Base-by-base conservation (phyloP, 140 eudicot species). In the Anethum foeniculum region DNA sequence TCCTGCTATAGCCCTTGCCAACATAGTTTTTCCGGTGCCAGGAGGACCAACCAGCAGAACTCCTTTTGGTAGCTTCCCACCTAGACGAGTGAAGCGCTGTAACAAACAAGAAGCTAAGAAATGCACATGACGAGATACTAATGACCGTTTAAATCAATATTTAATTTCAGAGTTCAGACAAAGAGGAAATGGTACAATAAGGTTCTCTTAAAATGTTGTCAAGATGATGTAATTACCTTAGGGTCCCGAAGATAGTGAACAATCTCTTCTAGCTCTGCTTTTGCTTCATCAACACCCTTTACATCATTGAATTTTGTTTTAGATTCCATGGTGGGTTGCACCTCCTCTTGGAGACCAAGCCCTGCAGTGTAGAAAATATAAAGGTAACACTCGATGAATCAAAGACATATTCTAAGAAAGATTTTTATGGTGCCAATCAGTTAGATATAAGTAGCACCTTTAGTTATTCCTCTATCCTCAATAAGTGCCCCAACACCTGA, bases 271-370 rank as follows among this genome's bases (percentile, higher is more conserved):
- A 95, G 91, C 86, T 95, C 97, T 27, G 92, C 89, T 86, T 95
- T 95, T 69, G 99, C 99, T 85, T 95, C 97, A 71, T 95, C 99
- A 60, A 95, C 97, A 64, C 99, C 99, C 88, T 95, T 95, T 58
- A 95, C 99, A 38, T 95, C 99, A 82, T 86, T 86, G 75, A 95
- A 95, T 75, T 89, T 95, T 25, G 99, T 95, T 78, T 81, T 92
- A 58, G 99, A 88, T 85, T 95, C 97, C 96, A 90, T 84, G 76
- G 80, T 89, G 30, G 97, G 97, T 79, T 95, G 97, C 77, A 92
- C 97, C 85, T 92, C 97, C 75, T 90, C 99, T 80, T 89, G 91
- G 54, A 92, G 87, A 80, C 99, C 96, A 34, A 95, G 91, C 32
- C 97, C 99, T 95, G 87, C 49, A 69, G 38, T 12, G 21, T 30